Conservation (phyloP, 2,329 filamentous ascomycete species). For the Orbilia ellipsospora region DNA sequence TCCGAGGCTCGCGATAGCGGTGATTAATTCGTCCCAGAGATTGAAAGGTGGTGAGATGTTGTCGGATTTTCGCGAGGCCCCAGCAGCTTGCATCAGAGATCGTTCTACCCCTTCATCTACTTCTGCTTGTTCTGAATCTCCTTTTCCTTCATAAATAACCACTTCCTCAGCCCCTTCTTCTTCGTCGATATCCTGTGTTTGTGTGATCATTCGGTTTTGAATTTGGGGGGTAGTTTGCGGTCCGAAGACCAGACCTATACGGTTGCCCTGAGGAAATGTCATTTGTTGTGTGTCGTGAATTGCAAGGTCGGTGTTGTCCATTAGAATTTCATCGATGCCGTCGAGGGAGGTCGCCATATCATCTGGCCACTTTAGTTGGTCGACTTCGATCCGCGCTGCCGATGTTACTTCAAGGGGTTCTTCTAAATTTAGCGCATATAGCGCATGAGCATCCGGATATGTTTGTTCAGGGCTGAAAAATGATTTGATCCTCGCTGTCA, state of each 20-base stretch:
- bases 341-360: constrained; percentile 14
- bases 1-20: constrained; percentile 2
- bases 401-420: neutral
- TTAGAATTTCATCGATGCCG: neutral
- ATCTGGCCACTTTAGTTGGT: constrained; percentile 14
- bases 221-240: neutral
- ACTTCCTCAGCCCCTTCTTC: neutral
- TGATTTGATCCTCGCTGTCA: no score
- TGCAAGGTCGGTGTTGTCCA: neutral
- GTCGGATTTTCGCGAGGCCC: neutral
- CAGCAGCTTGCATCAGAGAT: constrained; percentile 7
- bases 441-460: no score
- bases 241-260: neutral
- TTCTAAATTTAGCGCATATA: no score
- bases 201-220: neutral
- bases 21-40: constrained; percentile 37
- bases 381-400: neutral
- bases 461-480: no score
- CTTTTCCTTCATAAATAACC: neutral
- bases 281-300: no score
- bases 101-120: neutral
- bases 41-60: constrained; percentile 36
- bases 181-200: neutral
- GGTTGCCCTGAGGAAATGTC: no score
- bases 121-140: neutral